Evolutionary conservation across 108 stramenopile genomes (phyloP), one percentile per base, ranked within the genome.

Genomic region (Discostella stelligeroides): DNA sequence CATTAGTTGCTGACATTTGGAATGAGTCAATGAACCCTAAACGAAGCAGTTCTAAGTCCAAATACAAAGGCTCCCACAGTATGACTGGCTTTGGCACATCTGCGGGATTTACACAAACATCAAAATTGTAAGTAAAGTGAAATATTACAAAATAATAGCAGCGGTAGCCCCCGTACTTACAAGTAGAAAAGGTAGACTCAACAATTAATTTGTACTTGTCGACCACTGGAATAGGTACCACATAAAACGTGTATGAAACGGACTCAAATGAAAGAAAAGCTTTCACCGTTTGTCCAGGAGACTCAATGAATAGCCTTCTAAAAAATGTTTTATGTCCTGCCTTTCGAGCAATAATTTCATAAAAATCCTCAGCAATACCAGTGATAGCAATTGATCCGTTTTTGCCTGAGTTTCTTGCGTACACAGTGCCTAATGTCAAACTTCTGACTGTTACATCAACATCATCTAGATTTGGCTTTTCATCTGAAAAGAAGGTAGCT

Each of bases 171-270:
- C 42, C 17, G 24, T 20, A 58, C 70, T 51, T 39, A 72, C 70
- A 21, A 10, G 74, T 75, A 29, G 15, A 39, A 46, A 75, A 75
- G n/a, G 62, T 75, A 24, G 74, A 58, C 64, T 75, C 57, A 45
- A 75, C 74, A 43, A 75, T 30, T 20, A 75, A 68, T 47, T 75
- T 66, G 45, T 68, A 66, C 37, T 55, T 63, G 49, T 75, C 74
- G 18, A 48, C 18, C 25, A 75, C 66, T 13, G 55, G 39, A 25
- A 75, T 34, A 40, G 55, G 66, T 20, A 68, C 39, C 15, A 75
- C 74, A 28, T 13, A 59, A 25, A 66, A 75, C 18, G 45, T 48
- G 62, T 75, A 75, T 1, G 66, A 68, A 15, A 75, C 74, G 20
- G 66, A 48, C 48, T 75, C 62, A 58, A 25, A 68, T 41, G 42